Evolutionary conservation across 495 filamentous ascomycete genomes (phyloP).

Genomic region (Lepidopterella palustris): DNA sequence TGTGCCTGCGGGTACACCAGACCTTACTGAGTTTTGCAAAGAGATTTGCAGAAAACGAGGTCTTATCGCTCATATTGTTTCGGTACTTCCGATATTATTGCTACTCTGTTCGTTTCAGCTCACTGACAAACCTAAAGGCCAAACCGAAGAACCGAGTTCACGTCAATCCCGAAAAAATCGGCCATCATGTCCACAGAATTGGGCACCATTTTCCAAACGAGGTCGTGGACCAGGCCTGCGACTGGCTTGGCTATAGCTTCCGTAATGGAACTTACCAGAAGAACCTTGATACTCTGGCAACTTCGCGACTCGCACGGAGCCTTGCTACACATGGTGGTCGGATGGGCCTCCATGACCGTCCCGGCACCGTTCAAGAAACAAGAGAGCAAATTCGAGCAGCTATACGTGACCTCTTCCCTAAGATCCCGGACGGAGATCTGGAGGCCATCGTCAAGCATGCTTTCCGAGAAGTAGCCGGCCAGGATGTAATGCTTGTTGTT

Average conservation of each 20-base stretch:
- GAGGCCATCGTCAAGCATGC: conserved; percentile 68
- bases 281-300: background rate
- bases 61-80: conserved; percentile 68
- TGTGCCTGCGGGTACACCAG: conserved; percentile 73
- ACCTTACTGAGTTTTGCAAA: conserved; percentile 69
- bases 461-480: conserved; percentile 65
- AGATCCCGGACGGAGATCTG: conserved; percentile 74
- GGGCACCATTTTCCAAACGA: conserved; percentile 69
- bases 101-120: background rate
- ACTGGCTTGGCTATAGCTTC: conserved; percentile 23
- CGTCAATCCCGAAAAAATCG: conserved; percentile 46
- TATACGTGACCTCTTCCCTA: conserved; percentile 76
- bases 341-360: conserved; percentile 10
- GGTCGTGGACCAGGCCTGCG: conserved; percentile 51
- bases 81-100: conserved; percentile 47
- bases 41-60: conserved; percentile 65
- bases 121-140: conserved; percentile 11
- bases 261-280: conserved; percentile 4
- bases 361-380: conserved; percentile 52
- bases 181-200: conserved; percentile 64
- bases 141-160: conserved; percentile 33
- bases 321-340: conserved; percentile 1
- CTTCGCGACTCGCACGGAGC: conserved; percentile 1
- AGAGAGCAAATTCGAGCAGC: conserved; percentile 66
- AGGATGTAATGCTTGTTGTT: conserved; percentile 18